phyloP scores from a whole-genome alignment of 176 grass and related monocot species.

The Hyparrhenia diplandra region DNA sequence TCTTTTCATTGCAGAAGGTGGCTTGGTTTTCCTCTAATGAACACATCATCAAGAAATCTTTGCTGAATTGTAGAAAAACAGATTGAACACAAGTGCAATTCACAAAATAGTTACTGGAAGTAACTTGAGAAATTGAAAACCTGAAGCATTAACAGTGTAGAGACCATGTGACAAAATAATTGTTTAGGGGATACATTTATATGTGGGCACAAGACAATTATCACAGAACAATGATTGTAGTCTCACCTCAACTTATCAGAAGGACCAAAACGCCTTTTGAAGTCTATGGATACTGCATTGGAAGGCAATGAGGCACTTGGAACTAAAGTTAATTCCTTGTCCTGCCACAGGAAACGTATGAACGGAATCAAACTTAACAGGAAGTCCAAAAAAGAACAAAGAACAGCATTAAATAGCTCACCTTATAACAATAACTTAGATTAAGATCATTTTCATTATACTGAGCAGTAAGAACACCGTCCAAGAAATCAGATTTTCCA shows the following conservation, averaged over 20 bases:
- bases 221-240: conserved; percentile 1
- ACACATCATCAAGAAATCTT: neutral
- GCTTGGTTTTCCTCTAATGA: neutral
- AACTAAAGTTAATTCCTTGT: conserved; percentile 73
- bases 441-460: conserved; percentile 73
- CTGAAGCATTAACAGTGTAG: neutral
- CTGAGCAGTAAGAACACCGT: conserved; percentile 70
- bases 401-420: conserved; percentile 21
- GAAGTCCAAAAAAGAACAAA: conserved; percentile 8
- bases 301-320: conserved; percentile 73
- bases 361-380: conserved; percentile 17
- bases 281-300: conserved; percentile 61
- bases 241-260: conserved; percentile 88
- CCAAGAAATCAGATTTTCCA: conserved; percentile 66
- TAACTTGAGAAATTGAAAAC: conserved; percentile 4
- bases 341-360: conserved; percentile 46
- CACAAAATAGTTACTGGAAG: neutral
- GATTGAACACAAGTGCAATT: neutral
- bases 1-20: neutral
- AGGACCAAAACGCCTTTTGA: conserved; percentile 80
- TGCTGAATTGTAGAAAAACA: neutral
- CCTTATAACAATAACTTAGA: conserved; percentile 95
- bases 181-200: neutral
- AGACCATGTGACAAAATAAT: neutral
- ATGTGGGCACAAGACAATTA: neutral